phyloP scores from a whole-genome alignment of 2,329 filamentous ascomycete genomes.

The Pseudogymnoascus sp. region DNA sequence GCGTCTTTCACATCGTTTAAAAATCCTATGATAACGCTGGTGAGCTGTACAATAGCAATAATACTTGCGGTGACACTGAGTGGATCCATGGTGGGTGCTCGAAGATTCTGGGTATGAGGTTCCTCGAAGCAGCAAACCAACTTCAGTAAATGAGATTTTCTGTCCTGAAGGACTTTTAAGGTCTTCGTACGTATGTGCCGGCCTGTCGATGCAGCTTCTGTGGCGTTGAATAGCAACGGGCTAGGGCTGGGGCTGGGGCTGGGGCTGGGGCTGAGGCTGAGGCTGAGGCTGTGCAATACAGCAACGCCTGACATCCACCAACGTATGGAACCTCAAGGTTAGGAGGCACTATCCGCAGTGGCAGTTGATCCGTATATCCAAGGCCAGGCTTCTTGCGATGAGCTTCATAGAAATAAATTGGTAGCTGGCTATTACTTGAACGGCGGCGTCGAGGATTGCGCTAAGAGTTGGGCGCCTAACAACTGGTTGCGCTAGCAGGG shows the following conservation, averaged over 20 bases:
- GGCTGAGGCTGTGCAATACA: not conserved
- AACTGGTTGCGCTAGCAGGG: no score
- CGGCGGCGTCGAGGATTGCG: not conserved
- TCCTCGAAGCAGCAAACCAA: no score
- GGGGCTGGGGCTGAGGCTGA: not conserved
- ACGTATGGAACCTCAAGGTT: not conserved
- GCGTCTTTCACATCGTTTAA: not conserved
- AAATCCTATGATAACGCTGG: not conserved
- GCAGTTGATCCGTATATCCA: not conserved
- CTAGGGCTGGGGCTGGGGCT: no score
- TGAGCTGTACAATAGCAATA: not conserved
- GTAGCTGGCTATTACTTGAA: not conserved
- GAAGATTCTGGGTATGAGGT: not conserved
- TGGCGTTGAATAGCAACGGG: no score
- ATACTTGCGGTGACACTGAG: not conserved
- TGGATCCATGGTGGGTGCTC: not conserved
- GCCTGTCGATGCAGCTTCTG: no score
- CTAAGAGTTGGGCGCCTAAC: not conserved
- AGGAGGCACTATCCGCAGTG: not conserved
- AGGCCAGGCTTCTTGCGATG: slow-evolving; percentile 4
- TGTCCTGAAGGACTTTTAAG: no score
- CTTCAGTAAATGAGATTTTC: no score
- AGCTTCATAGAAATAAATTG: not conserved
- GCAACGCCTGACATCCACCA: not conserved
- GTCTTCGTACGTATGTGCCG: no score